Conservation (phyloP, 345 rosid genomes). For the Rhizophora apiculata region DNA sequence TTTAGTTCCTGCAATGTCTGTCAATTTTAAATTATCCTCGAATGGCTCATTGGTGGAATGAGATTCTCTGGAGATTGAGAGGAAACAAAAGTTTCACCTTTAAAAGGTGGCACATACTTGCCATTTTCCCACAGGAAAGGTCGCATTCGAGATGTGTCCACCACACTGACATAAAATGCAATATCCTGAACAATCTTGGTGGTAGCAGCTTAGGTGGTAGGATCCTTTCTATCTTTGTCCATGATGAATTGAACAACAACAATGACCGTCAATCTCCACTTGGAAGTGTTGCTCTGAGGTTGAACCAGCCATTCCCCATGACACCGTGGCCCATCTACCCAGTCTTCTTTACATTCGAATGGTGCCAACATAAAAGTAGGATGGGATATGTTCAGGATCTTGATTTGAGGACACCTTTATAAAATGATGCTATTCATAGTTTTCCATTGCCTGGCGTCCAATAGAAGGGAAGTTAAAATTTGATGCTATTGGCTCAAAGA, state of each 20-base stretch:
- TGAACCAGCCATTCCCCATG: slow-evolving; percentile 2
- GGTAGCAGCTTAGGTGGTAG: slow-evolving; percentile 1
- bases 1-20: too few relatives aligned
- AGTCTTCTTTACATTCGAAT: slow-evolving; percentile 7
- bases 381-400: too few relatives aligned
- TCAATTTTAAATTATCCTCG: too few relatives aligned
- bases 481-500: too few relatives aligned
- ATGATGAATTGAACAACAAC: neutral
- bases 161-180: neutral
- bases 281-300: slow-evolving; percentile 17
- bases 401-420: neutral
- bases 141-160: slow-evolving; percentile 1
- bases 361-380: slow-evolving; percentile 8
- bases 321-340: slow-evolving; percentile 2
- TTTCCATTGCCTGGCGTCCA: too few relatives aligned
- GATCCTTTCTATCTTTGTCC: slow-evolving; percentile 7
- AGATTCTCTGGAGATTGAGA: too few relatives aligned
- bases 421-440: too few relatives aligned
- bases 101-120: neutral
- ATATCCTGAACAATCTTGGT: slow-evolving; percentile 4
- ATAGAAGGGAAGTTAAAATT: too few relatives aligned
- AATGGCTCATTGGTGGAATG: too few relatives aligned
- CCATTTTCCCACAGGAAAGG: neutral
- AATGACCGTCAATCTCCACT: slow-evolving; percentile 8
- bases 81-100: too few relatives aligned